Evolutionary conservation across 371 early-diverging fungal species (phyloP).

Genomic region (Haplosporangium sp.): DNA sequence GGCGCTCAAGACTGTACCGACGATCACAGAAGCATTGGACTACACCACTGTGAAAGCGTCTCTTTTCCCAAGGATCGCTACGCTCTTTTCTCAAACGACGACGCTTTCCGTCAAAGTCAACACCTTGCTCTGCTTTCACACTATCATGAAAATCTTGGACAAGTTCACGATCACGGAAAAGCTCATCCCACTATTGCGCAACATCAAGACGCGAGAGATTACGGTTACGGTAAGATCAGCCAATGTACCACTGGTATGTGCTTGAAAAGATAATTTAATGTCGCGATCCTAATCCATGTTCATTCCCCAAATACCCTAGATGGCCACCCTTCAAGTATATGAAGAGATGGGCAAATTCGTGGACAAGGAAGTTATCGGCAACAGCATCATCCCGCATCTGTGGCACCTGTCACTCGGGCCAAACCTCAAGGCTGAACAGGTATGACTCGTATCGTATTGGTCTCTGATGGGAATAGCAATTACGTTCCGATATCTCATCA

Average conservation of each 20-base stretch:
- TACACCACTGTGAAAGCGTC: constrained; percentile 77
- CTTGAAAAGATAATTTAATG: not conserved
- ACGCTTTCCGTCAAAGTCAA: constrained; percentile 80
- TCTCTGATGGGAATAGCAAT: not conserved
- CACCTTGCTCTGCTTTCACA: constrained; percentile 79
- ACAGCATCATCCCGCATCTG: constrained; percentile 80
- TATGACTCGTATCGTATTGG: constrained; percentile 23
- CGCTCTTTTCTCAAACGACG: constrained; percentile 75
- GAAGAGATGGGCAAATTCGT: constrained; percentile 79
- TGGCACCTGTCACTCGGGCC: constrained; percentile 85
- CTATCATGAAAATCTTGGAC: constrained; percentile 79
- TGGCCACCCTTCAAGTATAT: constrained; percentile 86
- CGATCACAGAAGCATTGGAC: constrained; percentile 70
- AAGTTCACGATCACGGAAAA: constrained; percentile 80
- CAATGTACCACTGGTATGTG: not conserved
- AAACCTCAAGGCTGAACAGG: constrained; percentile 76
- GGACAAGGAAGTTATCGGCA: constrained; percentile 82
- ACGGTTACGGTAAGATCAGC: constrained; percentile 70
- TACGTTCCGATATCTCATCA: too few species aligned
- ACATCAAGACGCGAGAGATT: constrained; percentile 83
- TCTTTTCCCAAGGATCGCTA: constrained; percentile 80
- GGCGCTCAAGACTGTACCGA: constrained; percentile 76
- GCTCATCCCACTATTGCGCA: constrained; percentile 78
- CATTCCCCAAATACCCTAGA: constrained; percentile 28
- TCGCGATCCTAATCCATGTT: not conserved